Conservation (phyloP, 2,329 filamentous ascomycete genomes). For the Coniochaeta sp. region DNA sequence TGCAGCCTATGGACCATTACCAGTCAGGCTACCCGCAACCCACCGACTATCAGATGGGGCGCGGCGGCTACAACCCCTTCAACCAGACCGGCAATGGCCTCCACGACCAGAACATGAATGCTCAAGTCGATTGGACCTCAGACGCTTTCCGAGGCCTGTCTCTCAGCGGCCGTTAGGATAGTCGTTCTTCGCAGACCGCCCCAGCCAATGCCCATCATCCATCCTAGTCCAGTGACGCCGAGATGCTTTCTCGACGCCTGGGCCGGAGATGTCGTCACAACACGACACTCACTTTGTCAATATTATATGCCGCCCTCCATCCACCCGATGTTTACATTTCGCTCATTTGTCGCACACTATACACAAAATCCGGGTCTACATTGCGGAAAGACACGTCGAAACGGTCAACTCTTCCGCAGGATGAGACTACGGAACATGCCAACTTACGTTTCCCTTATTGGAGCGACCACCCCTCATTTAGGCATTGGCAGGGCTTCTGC, state of each 20-base stretch:
- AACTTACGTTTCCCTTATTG: not conserved
- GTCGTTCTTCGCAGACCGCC: no score
- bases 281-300: no score
- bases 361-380: not conserved
- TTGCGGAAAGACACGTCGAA: not conserved
- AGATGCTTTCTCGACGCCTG: no score
- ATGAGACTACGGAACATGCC: not conserved
- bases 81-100: slow-evolving; percentile 25
- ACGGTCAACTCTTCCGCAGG: not conserved
- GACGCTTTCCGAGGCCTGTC: slow-evolving; percentile 64
- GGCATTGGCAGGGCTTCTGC: slow-evolving; percentile 1
- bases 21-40: slow-evolving; percentile 29
- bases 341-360: not conserved
- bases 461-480: not conserved
- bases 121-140: slow-evolving; percentile 52
- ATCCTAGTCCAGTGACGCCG: no score
- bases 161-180: slow-evolving; percentile 52
- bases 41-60: slow-evolving; percentile 37
- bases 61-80: slow-evolving; percentile 38
- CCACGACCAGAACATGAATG: slow-evolving; percentile 33
- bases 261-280: no score
- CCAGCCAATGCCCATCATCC: no score
- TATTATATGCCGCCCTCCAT: not conserved
- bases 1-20: slow-evolving; percentile 35
- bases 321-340: not conserved